Percentiles rank a stretch among this genome's conserved stretches.
Evolutionary conservation across 805 yeast species (phyloP).

Genomic region (Millerozyma acaciae): DNA sequence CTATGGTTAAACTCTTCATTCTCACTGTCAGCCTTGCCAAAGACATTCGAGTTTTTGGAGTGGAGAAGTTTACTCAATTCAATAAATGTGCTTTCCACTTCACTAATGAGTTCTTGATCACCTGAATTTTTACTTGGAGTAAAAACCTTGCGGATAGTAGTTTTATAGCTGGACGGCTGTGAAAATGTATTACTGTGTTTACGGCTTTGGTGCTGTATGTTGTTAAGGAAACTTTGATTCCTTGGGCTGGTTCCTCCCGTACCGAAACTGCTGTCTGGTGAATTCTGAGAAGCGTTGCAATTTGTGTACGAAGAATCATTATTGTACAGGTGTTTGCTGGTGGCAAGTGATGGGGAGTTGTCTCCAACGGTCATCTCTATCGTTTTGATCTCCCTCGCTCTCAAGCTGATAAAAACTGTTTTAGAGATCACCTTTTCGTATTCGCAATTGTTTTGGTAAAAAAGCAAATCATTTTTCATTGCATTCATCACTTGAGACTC

Average conservation of each 20-base stretch:
- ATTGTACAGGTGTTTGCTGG: too few relatives aligned
- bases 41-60: not conserved
- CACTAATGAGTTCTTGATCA: constrained; percentile 22
- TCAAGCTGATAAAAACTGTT: constrained; percentile 39
- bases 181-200: too few relatives aligned
- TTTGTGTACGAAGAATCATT: too few relatives aligned
- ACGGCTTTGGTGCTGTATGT: too few relatives aligned
- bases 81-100: constrained; percentile 25
- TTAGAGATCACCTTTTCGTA: constrained; percentile 28
- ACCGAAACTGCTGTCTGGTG: too few relatives aligned
- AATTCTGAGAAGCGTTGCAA: too few relatives aligned
- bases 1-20: constrained; percentile 15
- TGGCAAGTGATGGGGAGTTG: too few relatives aligned
- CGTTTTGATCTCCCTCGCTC: constrained; percentile 43
- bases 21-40: not conserved
- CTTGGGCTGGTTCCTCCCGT: too few relatives aligned
- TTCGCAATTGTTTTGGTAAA: constrained; percentile 35
- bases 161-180: constrained; percentile 23
- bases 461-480: constrained; percentile 52
- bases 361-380: constrained; percentile 32
- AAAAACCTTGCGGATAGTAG: constrained; percentile 33
- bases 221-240: too few relatives aligned
- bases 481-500: constrained; percentile 46
- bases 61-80: constrained; percentile 20
- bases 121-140: constrained; percentile 33